Conservation (phyloP, 2,329 filamentous ascomycete species). For the Bipolaris cookei region DNA sequence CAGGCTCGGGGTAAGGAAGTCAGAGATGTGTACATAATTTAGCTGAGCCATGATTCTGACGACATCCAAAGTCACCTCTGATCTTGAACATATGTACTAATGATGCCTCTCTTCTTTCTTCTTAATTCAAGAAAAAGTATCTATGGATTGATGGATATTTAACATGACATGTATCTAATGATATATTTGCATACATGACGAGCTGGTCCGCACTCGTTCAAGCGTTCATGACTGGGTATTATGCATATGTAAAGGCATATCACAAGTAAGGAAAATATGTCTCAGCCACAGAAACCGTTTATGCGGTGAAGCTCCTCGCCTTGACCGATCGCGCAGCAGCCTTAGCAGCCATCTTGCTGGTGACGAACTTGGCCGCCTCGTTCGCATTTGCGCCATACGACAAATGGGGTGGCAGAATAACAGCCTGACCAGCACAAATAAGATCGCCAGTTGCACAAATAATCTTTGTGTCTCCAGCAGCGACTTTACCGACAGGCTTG, state of each 20-base stretch:
- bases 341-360: constrained; percentile 22
- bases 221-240: not conserved
- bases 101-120: no score
- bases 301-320: constrained; percentile 10
- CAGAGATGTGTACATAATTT: not conserved
- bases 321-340: constrained; percentile 5
- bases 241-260: not conserved
- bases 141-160: no score
- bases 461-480: constrained; percentile 40
- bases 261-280: not conserved
- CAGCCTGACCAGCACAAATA: constrained; percentile 41
- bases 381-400: constrained; percentile 43
- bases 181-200: not conserved
- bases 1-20: not conserved
- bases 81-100: not conserved
- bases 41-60: not conserved
- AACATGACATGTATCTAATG: not conserved
- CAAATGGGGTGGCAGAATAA: constrained; percentile 45
- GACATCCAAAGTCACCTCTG: not conserved
- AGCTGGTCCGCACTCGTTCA: constrained; percentile 7
- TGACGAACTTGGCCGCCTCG: constrained; percentile 43
- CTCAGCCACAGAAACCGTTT: not conserved
- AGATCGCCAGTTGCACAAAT: constrained; percentile 46
- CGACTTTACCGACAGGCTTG: constrained; percentile 40
- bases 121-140: no score